Evolutionary conservation across 768 basidiomycete genomes (phyloP), one percentile per base, ranked within the genome.

Genomic region (Coprinopsis strossmayeri): DNA sequence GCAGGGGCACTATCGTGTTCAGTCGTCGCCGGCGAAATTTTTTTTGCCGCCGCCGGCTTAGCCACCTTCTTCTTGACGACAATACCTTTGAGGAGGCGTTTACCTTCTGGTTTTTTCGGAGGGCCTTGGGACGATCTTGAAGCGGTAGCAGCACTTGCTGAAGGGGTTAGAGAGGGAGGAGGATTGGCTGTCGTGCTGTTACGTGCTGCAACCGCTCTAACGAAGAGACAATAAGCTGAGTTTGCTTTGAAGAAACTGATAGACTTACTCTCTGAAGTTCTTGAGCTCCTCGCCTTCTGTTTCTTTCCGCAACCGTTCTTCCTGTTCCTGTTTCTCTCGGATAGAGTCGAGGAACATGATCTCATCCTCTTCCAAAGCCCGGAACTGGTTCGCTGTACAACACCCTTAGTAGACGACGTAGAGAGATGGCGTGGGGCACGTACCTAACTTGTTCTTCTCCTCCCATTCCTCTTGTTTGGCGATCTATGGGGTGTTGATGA

Each of bases 401-500:
- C 43, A 34, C 46, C 11, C 52, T 54, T 38, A 56, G 53, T 34
- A 34, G 2, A 32, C 21, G 26, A 11, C 41, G 37, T n/a, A 25
- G 25, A 27, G 34, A 39, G 32, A 21, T 39, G 20, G 67, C 66
- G 30, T 18, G 24, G 17, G 40, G 24, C 28, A 49, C 50, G 46
- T 48, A 70, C 74, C 74, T 66, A 92, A 77, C 63, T 90, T 91
- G 52, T 81, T 88, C 62, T 87, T 87, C 63, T 90, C 87, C 61
- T 92, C 90, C 87, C 88, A 92, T 79, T 92, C 87, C 64, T 92
- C 90, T 67, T 92, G 88, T 64, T 91, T 91, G 55, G 87, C 88
- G 59, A 83, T 80, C 87, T 90, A 52, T 26, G 25, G 24, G 9
- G 24, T 13, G 9, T 21, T 46, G 28, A 39, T 1, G 38, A 26